A percentile compares a stretch with the other conserved stretches of the same genome.
phyloP scores from a whole-genome alignment of 805 yeast species.

The Candida alai region DNA sequence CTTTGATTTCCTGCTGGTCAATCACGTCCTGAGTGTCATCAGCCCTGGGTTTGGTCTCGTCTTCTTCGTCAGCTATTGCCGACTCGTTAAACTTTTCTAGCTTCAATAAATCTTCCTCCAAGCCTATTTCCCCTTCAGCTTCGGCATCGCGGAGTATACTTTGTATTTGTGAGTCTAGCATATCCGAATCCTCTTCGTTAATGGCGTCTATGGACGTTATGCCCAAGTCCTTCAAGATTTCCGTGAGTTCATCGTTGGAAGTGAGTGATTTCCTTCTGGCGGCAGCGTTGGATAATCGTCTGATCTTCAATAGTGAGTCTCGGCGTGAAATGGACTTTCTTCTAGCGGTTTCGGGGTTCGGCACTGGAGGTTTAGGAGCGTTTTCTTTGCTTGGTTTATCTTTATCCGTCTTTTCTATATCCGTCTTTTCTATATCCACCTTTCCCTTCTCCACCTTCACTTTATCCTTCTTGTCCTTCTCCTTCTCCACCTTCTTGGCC shows the following conservation, averaged over 20 bases:
- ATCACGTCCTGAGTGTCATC: slow-evolving; percentile 18
- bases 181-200: slow-evolving; percentile 22
- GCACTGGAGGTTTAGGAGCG: neutral
- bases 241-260: slow-evolving; percentile 37
- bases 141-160: slow-evolving; percentile 25
- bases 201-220: slow-evolving; percentile 27
- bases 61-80: slow-evolving; percentile 23
- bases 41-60: slow-evolving; percentile 33
- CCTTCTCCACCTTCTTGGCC: neutral
- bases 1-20: slow-evolving; percentile 10
- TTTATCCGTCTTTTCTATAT: slow-evolving; percentile 11
- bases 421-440: neutral
- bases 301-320: slow-evolving; percentile 15
- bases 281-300: slow-evolving; percentile 29
- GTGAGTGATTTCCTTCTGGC: slow-evolving; percentile 38
- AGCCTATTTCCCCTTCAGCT: slow-evolving; percentile 11
- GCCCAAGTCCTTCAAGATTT: slow-evolving; percentile 35
- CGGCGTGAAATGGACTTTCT: slow-evolving; percentile 9
- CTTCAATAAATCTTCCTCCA: slow-evolving; percentile 13
- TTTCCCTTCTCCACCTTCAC: slow-evolving; percentile 1
- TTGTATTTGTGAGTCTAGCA: slow-evolving; percentile 30
- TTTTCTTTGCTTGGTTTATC: slow-evolving; percentile 4
- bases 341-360: neutral
- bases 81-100: slow-evolving; percentile 19
- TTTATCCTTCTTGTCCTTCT: neutral